Evolutionary conservation across 2,329 filamentous ascomycete genomes (phyloP).

Genomic region (Cordyceps cateniannulata): DNA sequence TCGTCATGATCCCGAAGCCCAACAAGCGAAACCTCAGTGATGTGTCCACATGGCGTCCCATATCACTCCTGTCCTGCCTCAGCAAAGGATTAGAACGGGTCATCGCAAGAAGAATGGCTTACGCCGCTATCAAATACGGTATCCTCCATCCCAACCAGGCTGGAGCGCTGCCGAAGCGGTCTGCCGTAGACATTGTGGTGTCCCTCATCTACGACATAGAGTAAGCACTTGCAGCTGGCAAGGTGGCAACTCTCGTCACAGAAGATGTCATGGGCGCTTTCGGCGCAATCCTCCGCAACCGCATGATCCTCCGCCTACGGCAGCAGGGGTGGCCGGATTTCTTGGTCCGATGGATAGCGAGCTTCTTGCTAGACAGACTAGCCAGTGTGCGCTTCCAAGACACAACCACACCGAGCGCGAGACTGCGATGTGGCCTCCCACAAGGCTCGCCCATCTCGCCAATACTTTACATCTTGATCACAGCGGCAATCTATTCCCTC

Average conservation of each 20-base stretch:
- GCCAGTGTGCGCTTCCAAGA: constrained; percentile 5
- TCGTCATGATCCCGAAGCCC: constrained; percentile 21
- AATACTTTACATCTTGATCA: constrained; percentile 9
- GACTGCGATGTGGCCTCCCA: neutral
- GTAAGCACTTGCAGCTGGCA: constrained; percentile 11
- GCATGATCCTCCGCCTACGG: neutral
- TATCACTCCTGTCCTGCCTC: constrained; percentile 21
- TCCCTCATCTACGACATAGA: constrained; percentile 18
- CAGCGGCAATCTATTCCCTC: constrained; percentile 8
- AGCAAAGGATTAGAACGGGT: constrained; percentile 23
- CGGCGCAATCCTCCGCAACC: constrained; percentile 6
- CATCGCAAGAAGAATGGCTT: constrained; percentile 18
- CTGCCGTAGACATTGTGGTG: constrained; percentile 16
- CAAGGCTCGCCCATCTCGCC: constrained; percentile 11
- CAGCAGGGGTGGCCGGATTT: constrained; percentile 5
- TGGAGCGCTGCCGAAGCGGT: constrained; percentile 19
- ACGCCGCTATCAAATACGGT: constrained; percentile 15
- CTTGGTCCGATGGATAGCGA: constrained; percentile 1
- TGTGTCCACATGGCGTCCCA: constrained; percentile 19
- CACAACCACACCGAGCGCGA: neutral
- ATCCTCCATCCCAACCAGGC: constrained; percentile 18
- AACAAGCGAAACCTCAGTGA: constrained; percentile 17
- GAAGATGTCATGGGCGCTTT: constrained; percentile 12
- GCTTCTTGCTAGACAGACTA: neutral
- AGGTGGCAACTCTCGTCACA: constrained; percentile 8